Percentiles rank a stretch among this genome's conserved stretches.
phyloP scores from a whole-genome alignment of 352 stramenopile species.

The Globisporangium radiosum region DNA sequence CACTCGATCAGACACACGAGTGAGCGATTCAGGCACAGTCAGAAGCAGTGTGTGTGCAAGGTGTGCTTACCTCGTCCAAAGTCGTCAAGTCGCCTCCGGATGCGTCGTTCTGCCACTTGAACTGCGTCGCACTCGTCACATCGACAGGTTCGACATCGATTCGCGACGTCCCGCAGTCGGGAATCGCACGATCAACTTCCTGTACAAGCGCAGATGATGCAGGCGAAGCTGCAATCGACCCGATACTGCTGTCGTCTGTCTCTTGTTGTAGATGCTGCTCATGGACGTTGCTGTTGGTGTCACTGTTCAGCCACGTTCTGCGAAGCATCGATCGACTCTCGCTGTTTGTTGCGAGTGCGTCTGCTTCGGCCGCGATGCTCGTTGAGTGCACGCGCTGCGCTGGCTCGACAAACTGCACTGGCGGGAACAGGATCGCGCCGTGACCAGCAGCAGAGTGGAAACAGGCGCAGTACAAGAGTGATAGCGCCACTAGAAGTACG shows the following conservation, averaged over 20 bases:
- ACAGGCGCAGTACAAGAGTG: neutral
- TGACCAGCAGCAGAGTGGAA: neutral
- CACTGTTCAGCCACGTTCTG: neutral
- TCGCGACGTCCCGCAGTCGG: slow-evolving; percentile 10
- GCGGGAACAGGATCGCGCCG: slow-evolving; percentile 14
- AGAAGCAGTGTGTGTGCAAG: neutral
- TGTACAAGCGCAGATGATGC: neutral
- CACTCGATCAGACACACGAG: neutral
- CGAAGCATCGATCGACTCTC: neutral
- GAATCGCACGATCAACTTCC: slow-evolving; percentile 15
- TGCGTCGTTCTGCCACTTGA: slow-evolving; percentile 21
- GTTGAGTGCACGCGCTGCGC: neutral
- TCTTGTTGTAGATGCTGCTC: neutral
- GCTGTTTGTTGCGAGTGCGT: neutral
- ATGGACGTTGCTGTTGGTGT: neutral
- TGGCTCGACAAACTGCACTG: slow-evolving; percentile 7
- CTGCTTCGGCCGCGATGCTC: neutral
- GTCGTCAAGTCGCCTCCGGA: slow-evolving; percentile 4
- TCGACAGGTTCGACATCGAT: slow-evolving; percentile 9
- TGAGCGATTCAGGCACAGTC: no score
- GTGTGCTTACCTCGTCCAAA: neutral
- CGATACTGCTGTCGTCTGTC: neutral
- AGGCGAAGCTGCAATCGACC: neutral
- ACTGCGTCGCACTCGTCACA: slow-evolving; percentile 8
- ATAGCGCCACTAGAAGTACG: neutral